A percentile compares a stretch with the other conserved stretches of the same genome.
phyloP scores from a whole-genome alignment of 495 filamentous ascomycete species.

The Tetracladium setigerum region DNA sequence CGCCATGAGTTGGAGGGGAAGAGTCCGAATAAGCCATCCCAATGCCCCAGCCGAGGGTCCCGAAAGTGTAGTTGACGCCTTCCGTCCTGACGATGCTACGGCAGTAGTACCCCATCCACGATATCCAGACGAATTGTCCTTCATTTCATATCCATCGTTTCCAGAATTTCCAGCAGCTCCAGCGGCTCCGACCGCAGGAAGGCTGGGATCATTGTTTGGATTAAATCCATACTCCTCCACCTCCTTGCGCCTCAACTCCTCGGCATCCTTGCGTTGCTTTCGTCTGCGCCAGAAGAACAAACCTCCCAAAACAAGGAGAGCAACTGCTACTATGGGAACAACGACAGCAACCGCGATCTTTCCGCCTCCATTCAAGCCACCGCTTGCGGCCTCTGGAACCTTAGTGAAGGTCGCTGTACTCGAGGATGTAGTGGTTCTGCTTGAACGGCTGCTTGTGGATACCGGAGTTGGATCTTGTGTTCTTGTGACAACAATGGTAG shows the following conservation, averaged over 20 bases:
- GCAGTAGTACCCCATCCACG: slow-evolving; percentile 90
- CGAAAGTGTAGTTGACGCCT: slow-evolving; percentile 81
- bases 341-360: slow-evolving; percentile 91
- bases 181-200: slow-evolving; percentile 50
- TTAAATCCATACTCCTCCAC: slow-evolving; percentile 96
- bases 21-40: slow-evolving; percentile 73
- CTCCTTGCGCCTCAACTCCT: slow-evolving; percentile 84
- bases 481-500: slow-evolving; percentile 17
- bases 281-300: slow-evolving; percentile 83
- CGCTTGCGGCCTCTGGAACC: slow-evolving; percentile 15
- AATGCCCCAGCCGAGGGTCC: slow-evolving; percentile 52
- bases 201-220: slow-evolving; percentile 83
- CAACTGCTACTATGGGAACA: slow-evolving; percentile 84
- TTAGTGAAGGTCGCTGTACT: slow-evolving; percentile 18
- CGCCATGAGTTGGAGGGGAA: slow-evolving; percentile 61
- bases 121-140: slow-evolving; percentile 67
- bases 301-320: slow-evolving; percentile 64
- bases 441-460: slow-evolving; percentile 9
- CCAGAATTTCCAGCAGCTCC: slow-evolving; percentile 37
- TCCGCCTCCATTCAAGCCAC: slow-evolving; percentile 51
- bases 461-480: slow-evolving; percentile 17
- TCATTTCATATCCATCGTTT: slow-evolving; percentile 53
- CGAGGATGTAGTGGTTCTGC: slow-evolving; percentile 20
- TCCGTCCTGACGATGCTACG: slow-evolving; percentile 60
- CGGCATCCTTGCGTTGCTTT: slow-evolving; percentile 75